Base-by-base conservation (phyloP, 495 filamentous ascomycete species). In the Lepraria neglecta region DNA sequence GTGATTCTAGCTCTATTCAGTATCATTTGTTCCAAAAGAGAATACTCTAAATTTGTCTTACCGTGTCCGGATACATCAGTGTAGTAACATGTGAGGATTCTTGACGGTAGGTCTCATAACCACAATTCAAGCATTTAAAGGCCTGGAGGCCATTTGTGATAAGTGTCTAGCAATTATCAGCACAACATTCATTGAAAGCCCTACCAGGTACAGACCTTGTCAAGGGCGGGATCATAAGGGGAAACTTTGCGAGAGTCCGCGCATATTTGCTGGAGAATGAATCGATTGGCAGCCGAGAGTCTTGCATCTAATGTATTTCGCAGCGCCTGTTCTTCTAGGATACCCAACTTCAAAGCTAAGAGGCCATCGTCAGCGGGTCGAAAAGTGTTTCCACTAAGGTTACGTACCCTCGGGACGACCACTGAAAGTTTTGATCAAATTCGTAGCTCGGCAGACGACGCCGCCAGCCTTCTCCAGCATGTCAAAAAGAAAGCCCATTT, bases 381-480 rank as follows among this genome's bases (percentile, higher is more conserved):
- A 42, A 42, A 40, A n/a, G 30, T 30, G 19, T 28, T 4, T 56
- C 35, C 6, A 24, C 33, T 15, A n/a, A 35, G 27, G 43, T 19
- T 60, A 45, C 70, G 47, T 66, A 84, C 84, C 83, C 71, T 89
- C 84, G 1, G 87, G 83, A 56, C 87, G 84, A 65, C 82, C 86
- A 69, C 88, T 88, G 65, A 97, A 86, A 0, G 91, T 87, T 73
- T 90, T 94, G 42, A 97, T 75, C 65, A 99, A 83, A 69, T 99
- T 99, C 1, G 92, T 96, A n/a, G 94, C 94, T 66, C 97, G 94
- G 67, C 95, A 97, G 63, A 91, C 94, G 59, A 89, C 85, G 2
- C 92, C 94, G 66, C 86, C 38, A 7, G 92, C 92, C 68, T 96
- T 97, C 65, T 97, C 89, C 38, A 99, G 78, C 94, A 99, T 99